Evolutionary conservation across 148 eudicot genomes (phyloP), one percentile per base, ranked within the genome.

Genomic region (Salicornia ramosissima): DNA sequence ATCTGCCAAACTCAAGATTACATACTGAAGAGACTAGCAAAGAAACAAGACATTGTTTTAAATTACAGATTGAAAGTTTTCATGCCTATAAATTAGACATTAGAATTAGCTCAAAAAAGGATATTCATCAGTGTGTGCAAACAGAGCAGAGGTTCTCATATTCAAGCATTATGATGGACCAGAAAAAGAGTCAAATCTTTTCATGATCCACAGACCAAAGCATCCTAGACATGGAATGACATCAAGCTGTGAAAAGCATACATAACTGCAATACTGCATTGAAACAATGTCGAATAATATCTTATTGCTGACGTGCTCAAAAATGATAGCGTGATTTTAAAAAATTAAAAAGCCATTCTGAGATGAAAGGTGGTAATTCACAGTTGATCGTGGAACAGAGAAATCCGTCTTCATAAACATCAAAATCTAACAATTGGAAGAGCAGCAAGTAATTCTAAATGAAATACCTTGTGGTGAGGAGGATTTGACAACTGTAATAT

Each of bases 371-470:
- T 63, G 50, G 31, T 24, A 15, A 4, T 4, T 40, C 43, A 24
- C n/a, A 33, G 2, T 50, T 22, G 34, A 46, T n/a, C n/a, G n/a
- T 25, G 49, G 43, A 47, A 49, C 21, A 60, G 7, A 58, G 45
- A 24, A 34, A 50, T 29, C 33, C 19, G 21, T 42, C 2, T 67
- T 51, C 66, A 45, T 31, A 70, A 28, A 69, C 31, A 53, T 57
- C 9, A 28, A 42, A 30, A 52, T 8, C 11, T 30, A 62, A 49
- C 36, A 46, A 9, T 45, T 30, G 29, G 31, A 18, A 9, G 50
- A 16, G 29, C 64, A 71, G 45, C 25, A 65, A 65, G 12, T 46
- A 86, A 82, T 77, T 76, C 69, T 40, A 29, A 53, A 31, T 65
- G 71, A 36, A 64, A 70, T 72, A 69, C 63, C 71, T 39, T 46